These are phyloP conservation scores for Mikania micrantha DNA, from an alignment of 129 eudicot species.

Conservation along the genomic window DNA sequence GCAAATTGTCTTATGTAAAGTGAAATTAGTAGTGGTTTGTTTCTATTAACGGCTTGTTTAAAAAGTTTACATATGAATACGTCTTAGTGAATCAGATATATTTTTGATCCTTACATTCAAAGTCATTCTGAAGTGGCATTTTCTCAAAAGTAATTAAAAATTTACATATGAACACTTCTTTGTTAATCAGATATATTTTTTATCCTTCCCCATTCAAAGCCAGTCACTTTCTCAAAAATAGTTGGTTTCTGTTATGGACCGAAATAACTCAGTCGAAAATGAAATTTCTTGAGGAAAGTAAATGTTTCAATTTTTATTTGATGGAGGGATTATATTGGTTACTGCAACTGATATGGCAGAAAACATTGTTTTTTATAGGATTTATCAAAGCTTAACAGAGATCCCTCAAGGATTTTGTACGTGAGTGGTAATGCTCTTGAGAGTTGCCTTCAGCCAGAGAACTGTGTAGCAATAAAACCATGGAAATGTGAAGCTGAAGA, in stretches of 20 bases:
- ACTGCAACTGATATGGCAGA: background rate
- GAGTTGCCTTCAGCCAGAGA: slow-evolving; percentile 77
- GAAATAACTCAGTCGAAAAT: too few species aligned
- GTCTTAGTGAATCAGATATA: background rate
- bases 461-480: slow-evolving; percentile 61
- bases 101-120: background rate
- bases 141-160: background rate
- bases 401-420: slow-evolving; percentile 67
- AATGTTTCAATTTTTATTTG: background rate
- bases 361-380: slow-evolving; percentile 42
- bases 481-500: slow-evolving; percentile 82
- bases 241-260: too few species aligned
- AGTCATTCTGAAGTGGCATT: background rate
- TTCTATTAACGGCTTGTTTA: background rate
- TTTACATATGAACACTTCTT: too few species aligned
- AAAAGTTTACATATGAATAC: background rate
- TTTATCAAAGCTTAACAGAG: slow-evolving; percentile 78
- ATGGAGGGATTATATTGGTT: background rate
- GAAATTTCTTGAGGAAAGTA: too few species aligned
- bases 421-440: slow-evolving; percentile 86
- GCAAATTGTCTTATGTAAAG: slow-evolving; percentile 1
- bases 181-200: too few species aligned
- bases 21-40: background rate
- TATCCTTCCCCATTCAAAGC: too few species aligned
- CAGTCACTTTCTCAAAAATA: too few species aligned